phyloP scores from a whole-genome alignment of 345 rosid genomes.

The Eutrema heterophyllum region DNA sequence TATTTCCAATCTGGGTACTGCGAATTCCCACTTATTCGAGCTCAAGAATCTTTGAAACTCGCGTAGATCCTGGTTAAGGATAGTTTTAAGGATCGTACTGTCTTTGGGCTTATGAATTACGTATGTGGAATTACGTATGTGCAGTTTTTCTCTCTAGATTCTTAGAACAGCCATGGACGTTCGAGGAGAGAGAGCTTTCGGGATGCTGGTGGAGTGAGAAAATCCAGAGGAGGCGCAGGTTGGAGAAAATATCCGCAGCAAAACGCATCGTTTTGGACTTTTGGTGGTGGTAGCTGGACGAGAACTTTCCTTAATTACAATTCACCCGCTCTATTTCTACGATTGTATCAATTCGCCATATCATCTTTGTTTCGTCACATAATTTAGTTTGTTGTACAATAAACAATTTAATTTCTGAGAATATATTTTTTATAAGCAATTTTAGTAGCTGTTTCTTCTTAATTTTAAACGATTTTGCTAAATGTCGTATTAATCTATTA shows the following conservation, averaged over 20 bases:
- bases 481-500: background rate
- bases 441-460: background rate
- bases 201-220: constrained; percentile 4
- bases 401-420: too few species aligned
- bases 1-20: too few species aligned
- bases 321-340: background rate
- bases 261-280: constrained; percentile 26
- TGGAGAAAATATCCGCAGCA: constrained; percentile 13
- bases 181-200: constrained; percentile 6
- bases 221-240: constrained; percentile 1
- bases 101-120: too few species aligned
- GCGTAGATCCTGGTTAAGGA: too few species aligned
- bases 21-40: too few species aligned
- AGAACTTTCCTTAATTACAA: constrained; percentile 7
- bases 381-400: too few species aligned
- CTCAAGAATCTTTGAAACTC: too few species aligned
- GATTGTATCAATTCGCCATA: background rate
- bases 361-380: background rate
- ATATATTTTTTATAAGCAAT: too few species aligned
- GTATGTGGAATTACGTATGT: too few species aligned
- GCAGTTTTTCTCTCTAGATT: constrained; percentile 9
- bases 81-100: too few species aligned
- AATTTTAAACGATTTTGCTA: background rate
- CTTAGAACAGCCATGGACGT: constrained; percentile 25
- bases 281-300: background rate